A percentile compares a stretch with the other conserved stretches of the same genome.
Evolutionary conservation across 768 basidiomycete species (phyloP).

Genomic region (Tricholoma saponaceum): DNA sequence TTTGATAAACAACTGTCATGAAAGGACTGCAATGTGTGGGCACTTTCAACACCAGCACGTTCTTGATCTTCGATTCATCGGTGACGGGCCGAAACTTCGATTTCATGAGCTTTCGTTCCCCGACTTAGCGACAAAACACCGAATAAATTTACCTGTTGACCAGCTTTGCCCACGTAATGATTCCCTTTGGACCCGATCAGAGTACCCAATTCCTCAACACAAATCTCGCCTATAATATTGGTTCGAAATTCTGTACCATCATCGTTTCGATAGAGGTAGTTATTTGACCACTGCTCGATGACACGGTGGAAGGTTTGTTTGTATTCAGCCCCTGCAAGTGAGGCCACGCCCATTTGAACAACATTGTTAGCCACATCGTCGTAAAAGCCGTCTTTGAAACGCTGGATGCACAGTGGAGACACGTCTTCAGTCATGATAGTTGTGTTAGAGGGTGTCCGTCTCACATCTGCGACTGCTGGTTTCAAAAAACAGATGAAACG

Average conservation of each 20-base stretch:
- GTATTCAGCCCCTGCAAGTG: not conserved
- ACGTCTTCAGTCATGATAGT: too few relatives aligned
- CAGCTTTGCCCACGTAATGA: slow-evolving; percentile 4
- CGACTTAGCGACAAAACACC: not conserved
- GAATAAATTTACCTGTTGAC: not conserved
- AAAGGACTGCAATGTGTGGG: slow-evolving; percentile 1
- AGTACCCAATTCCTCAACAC: not conserved
- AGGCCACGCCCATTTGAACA: not conserved
- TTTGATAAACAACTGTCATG: slow-evolving; percentile 1
- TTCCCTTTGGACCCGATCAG: slow-evolving; percentile 12
- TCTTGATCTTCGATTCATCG: slow-evolving; percentile 4
- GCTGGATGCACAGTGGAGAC: not conserved
- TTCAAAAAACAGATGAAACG: too few relatives aligned
- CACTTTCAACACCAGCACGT: slow-evolving; percentile 7
- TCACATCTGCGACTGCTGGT: too few relatives aligned
- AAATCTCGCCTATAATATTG: slow-evolving; percentile 10
- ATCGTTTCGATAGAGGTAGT: not conserved
- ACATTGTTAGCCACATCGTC: not conserved
- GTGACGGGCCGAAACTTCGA: not conserved
- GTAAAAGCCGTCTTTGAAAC: not conserved
- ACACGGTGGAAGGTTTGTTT: not conserved
- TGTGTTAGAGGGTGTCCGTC: too few relatives aligned
- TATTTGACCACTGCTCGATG: slow-evolving; percentile 1
- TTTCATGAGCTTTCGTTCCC: not conserved
- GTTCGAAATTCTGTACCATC: not conserved